Evolutionary conservation across 2,329 filamentous ascomycete species (phyloP).

Genomic region (Talaromyces albobiverticillius): DNA sequence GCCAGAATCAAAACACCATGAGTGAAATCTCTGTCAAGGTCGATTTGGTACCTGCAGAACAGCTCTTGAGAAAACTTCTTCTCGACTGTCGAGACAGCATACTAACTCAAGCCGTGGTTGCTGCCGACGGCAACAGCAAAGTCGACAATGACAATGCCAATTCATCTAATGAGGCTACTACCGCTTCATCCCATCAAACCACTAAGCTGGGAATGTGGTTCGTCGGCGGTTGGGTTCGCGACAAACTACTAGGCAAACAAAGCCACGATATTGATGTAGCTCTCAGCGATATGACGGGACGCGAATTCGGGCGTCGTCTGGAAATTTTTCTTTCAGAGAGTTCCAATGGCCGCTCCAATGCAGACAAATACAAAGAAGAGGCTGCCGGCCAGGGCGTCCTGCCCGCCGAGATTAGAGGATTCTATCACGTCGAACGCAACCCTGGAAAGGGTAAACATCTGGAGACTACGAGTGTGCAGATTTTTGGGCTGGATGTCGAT

Average conservation of each 20-base stretch:
- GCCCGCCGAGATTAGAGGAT: constrained; percentile 5
- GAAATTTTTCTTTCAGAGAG: constrained; percentile 1
- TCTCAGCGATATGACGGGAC: neutral
- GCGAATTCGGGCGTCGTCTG: constrained; percentile 2
- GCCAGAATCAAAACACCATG: neutral
- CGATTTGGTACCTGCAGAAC: constrained; percentile 3
- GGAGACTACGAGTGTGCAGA: constrained; percentile 3
- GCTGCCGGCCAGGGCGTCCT: neutral
- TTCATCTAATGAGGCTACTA: no score
- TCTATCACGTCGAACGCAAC: constrained; percentile 4
- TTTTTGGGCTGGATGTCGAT: constrained; percentile 9
- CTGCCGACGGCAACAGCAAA: no score
- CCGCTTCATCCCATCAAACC: neutral
- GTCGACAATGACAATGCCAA: neutral
- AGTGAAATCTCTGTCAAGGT: neutral
- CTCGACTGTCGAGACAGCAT: constrained; percentile 3
- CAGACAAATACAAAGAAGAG: constrained; percentile 1
- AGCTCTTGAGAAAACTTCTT: constrained; percentile 2
- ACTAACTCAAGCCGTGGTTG: neutral
- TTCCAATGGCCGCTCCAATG: neutral
- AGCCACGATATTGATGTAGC: constrained; percentile 8
- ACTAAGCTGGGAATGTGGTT: constrained; percentile 3
- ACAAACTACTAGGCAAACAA: constrained; percentile 5
- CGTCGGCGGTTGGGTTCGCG: constrained; percentile 13
- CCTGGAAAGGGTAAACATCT: constrained; percentile 10